Evolutionary conservation across 2,329 filamentous ascomycete species (phyloP), one percentile per base, ranked within the genome.

Genomic region (Delphinella strobiligena): DNA sequence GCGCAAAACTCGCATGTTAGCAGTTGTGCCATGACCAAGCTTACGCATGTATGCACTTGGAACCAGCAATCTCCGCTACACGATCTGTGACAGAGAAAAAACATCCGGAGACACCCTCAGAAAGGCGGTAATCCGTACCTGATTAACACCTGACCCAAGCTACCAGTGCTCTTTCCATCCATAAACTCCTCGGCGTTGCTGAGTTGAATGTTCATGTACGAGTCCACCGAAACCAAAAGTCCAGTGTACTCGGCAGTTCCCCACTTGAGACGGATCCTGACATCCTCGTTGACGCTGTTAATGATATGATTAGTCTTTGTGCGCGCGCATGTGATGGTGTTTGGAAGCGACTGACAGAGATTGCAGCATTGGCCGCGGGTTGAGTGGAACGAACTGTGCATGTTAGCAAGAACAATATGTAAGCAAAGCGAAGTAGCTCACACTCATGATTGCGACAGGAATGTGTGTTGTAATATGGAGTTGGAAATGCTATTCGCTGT

Each of bases 201-300:
- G 47, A 98, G 75, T 67, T 96, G 87, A 48, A 98, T 79, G 69
- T 98, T 98, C 89, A 98, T 96, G 71, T 98, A 98, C 58, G 83
- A 87, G 68, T 98, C 91, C 57, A 93, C 84, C 54, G 82, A 89
- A 57, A 94, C 83, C 47, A 98, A 76, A 49, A 77, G 76, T 60
- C 91, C 91, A 62, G 89, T 93, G 75, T 98, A 98, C 63, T 98
- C 91, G 44, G 86, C 91, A 64, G 95, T 81, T 53, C 86, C 87
- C 91, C 91, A 98, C 74, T 98, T 98, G 49, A 98, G 75, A 54
- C 88, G 85, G 48, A 98, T 82, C 47, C 88, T 72, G 56, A 98
- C 80, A 56, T 89, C 77, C 62, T 93, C 83, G 69, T 93, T 83
- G 65, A 98, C 82, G 48, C 82, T 87, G 49, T 17, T 40, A 11